Evolutionary conservation across 2,329 filamentous ascomycete species (phyloP).

Genomic region (Fusarium transvaalense): DNA sequence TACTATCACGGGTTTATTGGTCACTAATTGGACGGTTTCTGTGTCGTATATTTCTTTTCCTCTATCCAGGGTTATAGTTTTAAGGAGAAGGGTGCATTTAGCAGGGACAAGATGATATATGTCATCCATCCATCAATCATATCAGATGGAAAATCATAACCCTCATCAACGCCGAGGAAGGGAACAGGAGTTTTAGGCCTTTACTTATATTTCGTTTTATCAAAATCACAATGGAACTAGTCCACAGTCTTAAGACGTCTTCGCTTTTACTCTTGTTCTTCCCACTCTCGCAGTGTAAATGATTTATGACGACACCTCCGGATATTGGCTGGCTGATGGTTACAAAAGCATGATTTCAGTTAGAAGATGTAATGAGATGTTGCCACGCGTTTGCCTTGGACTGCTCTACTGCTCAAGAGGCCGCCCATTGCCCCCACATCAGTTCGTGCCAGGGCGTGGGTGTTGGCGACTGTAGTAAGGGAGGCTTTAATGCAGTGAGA

Average conservation of each 20-base stretch:
- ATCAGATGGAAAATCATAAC: constrained; percentile 30
- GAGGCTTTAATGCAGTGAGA: constrained; percentile 16
- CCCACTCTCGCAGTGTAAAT: not conserved
- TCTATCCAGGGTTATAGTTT: constrained; percentile 20
- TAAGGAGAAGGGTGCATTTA: constrained; percentile 43
- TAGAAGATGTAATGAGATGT: constrained; percentile 19
- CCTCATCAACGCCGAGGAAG: constrained; percentile 30
- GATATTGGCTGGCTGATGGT: not conserved
- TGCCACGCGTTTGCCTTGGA: constrained; percentile 43
- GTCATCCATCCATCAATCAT: constrained; percentile 36
- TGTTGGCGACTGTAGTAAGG: not conserved
- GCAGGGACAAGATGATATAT: constrained; percentile 36
- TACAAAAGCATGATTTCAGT: not conserved
- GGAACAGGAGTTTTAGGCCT: constrained; percentile 45
- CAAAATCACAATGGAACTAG: constrained; percentile 20
- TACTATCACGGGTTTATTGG: constrained; percentile 23
- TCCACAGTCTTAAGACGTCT: not conserved
- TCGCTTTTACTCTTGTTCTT: not conserved
- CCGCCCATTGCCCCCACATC: constrained; percentile 41
- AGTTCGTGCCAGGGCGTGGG: constrained; percentile 26
- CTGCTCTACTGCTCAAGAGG: constrained; percentile 37
- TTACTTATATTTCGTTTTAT: constrained; percentile 32
- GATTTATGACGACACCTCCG: not conserved
- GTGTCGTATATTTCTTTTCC: constrained; percentile 19
- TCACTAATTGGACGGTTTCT: constrained; percentile 13